Evolutionary conservation across 257 asterid species (phyloP).

Genomic region (Coffea eugenioides): DNA sequence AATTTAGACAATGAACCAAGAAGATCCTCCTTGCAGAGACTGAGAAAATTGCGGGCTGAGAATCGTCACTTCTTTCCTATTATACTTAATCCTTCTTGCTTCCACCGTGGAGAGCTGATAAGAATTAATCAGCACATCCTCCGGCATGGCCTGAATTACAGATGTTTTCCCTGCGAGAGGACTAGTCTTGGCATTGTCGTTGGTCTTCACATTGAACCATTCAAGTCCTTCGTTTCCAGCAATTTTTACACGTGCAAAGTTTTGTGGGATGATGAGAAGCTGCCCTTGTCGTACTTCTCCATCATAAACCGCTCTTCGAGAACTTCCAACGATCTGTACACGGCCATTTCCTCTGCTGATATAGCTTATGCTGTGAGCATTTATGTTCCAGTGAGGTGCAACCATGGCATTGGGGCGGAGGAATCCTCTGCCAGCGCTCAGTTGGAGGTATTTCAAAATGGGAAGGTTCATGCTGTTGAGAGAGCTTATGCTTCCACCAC

Average conservation of each 20-base stretch:
- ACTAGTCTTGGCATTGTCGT: slow-evolving; percentile 42
- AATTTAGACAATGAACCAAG: slow-evolving; percentile 3
- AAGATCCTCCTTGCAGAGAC: background rate
- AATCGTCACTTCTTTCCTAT: slow-evolving; percentile 37
- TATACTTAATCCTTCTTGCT: slow-evolving; percentile 45
- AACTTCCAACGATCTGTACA: slow-evolving; percentile 49
- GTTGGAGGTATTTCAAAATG: slow-evolving; percentile 36
- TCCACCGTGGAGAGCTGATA: slow-evolving; percentile 40
- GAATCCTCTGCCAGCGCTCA: slow-evolving; percentile 55
- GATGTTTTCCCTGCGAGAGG: slow-evolving; percentile 52
- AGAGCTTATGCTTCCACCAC: slow-evolving; percentile 48
- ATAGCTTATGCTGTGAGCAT: slow-evolving; percentile 53
- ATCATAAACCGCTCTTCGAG: slow-evolving; percentile 38
- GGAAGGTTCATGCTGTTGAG: slow-evolving; percentile 60
- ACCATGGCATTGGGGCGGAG: slow-evolving; percentile 47
- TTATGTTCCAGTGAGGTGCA: slow-evolving; percentile 51
- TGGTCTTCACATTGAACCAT: slow-evolving; percentile 61
- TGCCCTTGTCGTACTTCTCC: slow-evolving; percentile 53
- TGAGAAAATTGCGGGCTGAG: slow-evolving; percentile 11
- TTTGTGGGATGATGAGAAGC: slow-evolving; percentile 56
- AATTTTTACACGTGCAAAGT: slow-evolving; percentile 39
- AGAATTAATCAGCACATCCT: slow-evolving; percentile 50
- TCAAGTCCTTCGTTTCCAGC: slow-evolving; percentile 56
- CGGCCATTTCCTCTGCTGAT: slow-evolving; percentile 43
- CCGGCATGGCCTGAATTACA: slow-evolving; percentile 49